Evolutionary conservation across 345 rosid genomes (phyloP).

Genomic region (Eucalyptus coolabah): DNA sequence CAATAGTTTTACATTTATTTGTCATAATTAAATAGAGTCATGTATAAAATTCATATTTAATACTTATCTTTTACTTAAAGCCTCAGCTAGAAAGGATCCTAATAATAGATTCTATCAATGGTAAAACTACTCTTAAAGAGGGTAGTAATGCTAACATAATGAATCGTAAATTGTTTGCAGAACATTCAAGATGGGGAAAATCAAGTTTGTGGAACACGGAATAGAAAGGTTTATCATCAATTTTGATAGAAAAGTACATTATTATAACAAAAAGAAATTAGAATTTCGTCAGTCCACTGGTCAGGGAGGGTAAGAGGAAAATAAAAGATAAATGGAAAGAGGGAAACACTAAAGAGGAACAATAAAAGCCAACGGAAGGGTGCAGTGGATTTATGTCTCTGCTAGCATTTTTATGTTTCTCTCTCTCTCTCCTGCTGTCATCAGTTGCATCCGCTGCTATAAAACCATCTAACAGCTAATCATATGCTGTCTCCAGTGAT

Average conservation of each 20-base stretch:
- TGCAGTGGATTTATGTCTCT: not conserved
- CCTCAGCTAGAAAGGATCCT: too few relatives aligned
- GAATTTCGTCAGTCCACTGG: not conserved
- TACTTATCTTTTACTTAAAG: too few relatives aligned
- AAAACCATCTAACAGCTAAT: not conserved
- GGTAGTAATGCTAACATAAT: not conserved
- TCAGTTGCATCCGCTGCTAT: not conserved
- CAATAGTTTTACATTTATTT: too few relatives aligned
- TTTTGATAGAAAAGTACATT: not conserved
- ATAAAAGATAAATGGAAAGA: not conserved
- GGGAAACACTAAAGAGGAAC: not conserved
- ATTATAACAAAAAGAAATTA: not conserved
- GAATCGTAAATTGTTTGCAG: not conserved
- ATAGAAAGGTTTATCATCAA: not conserved
- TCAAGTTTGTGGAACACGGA: not conserved
- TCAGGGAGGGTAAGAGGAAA: not conserved
- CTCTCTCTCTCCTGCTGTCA: not conserved
- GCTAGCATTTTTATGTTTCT: not conserved
- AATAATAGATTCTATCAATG: not conserved
- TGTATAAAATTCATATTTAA: too few relatives aligned
- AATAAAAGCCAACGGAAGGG: not conserved
- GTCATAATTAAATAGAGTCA: too few relatives aligned
- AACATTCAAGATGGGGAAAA: not conserved
- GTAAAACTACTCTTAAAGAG: not conserved
- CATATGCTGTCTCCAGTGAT: not conserved